Evolutionary conservation across 106 monocot species (phyloP), one percentile per base, ranked within the genome.

Genomic region (Dendrobium chrysotoxum): DNA sequence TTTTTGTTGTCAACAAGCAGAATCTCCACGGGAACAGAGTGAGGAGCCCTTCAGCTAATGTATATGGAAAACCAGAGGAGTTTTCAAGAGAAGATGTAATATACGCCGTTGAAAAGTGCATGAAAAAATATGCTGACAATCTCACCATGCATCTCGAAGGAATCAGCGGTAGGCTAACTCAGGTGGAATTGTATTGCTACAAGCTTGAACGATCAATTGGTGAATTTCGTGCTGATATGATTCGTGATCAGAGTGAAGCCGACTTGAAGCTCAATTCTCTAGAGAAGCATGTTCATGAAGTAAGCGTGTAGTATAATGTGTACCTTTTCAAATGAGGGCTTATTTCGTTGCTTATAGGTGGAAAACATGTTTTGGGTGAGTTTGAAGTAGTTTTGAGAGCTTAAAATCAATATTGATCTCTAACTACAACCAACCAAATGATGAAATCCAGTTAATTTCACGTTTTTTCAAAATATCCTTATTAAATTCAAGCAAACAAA

Each of bases 121-220:
- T 92, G 92, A 88, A 88, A 83, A 92, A 90, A 81, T 86, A 90
- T 83, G 80, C 90, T 40, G 90, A 93, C 76, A 90, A 93, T 80
- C 85, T 93, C 46, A 85, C 88, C 17, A 71, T 74, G 53, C 84
- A 77, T 82, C 86, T 90, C 8, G 93, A 93, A 45, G 90, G 93
- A 53, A 90, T 93, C 17, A 87, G 80, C 78, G 88, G 88, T 6
- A 82, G 90, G 17, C 41, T 93, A 78, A 86, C 93, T 58, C 90
- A 88, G 58, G 50, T 93, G 77, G 93, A 93, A 78, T 65, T 85
- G 53, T 78, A 83, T 75, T 93, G 90, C 84, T 88, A 93, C 80
- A 88, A 90, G 54, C 84, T 93, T 66, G 93, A 93, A 55, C 72
- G 85, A 0, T 83, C 90, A 50, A 79, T 93, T 15, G 88, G 86